Evolutionary conservation across 1,284 basidiomycete species (phyloP), one percentile per base, ranked within the genome.

Genomic region (Rhizopogon hawkerae): DNA sequence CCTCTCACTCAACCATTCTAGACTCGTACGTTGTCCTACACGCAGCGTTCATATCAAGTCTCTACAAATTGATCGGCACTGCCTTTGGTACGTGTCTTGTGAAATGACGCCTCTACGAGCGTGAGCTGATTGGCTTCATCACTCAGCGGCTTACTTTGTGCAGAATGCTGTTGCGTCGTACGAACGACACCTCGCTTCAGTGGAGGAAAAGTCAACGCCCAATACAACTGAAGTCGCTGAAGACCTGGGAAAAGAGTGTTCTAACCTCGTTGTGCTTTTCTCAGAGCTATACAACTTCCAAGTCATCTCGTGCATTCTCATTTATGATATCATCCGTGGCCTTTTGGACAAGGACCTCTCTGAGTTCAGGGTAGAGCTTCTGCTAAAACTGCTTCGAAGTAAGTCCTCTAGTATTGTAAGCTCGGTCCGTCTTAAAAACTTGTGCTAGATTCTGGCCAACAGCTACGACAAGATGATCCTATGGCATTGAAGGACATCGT

Each of bases 281-380:
- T 89, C 92, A 2, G 92, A 98, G 63, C 71, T 98, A 34, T 98
- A 98, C 73, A 98, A 98, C 64, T 90, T 97, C 60, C 89, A 92
- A 65, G 89, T 98, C 21, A 78, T 98, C 39, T 92, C 91, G 1
- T 90, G 85, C 52, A 74, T 87, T 3, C 75, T 98, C 14, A 71
- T 98, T 38, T 98, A 94, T 67, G 95, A 98, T 62, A 66, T 98
- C 44, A 85, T 99, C 56, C 83, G 89, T 3, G 75, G 78, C 6
- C 77, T 98, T 50, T 74, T 98, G 41, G 73, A 80, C 4, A 72
- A 72, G 24, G 70, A 78, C 5, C 64, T 93, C 50, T 75, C 75
- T 0, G 94, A 97, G 65, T 78, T 86, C 45, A 78, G 83, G 42
- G 87, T 97, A 2, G 96, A 98, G 65, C 71, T 95, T 0, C 58